Evolutionary conservation across 306 rosid species (phyloP).

Genomic region (Potentilla sterilis): DNA sequence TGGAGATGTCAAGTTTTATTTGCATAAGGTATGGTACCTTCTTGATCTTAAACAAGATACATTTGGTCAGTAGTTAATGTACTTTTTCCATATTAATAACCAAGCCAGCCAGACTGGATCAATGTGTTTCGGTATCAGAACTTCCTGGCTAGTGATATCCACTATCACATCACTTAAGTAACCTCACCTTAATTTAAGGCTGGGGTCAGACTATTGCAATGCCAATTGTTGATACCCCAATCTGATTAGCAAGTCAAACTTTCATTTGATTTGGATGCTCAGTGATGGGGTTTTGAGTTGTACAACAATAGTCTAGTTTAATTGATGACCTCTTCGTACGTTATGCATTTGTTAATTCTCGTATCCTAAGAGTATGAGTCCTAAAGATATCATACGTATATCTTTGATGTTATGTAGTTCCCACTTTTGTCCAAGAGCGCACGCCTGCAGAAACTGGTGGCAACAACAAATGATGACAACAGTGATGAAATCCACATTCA

Average conservation of each 20-base stretch:
- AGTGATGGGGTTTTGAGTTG: neutral
- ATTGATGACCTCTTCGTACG: neutral
- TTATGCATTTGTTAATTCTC: neutral
- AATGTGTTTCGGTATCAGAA: neutral
- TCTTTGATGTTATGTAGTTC: slow-evolving; percentile 51
- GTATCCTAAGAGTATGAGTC: neutral
- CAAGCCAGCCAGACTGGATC: neutral
- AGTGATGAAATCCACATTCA: slow-evolving; percentile 60
- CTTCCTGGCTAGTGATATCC: neutral
- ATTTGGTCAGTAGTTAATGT: slow-evolving; percentile 1
- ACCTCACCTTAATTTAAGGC: neutral
- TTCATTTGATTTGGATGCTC: neutral
- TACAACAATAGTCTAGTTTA: neutral
- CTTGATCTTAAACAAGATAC: slow-evolving; percentile 21
- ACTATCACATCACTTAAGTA: slow-evolving; percentile 1
- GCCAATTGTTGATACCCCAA: neutral
- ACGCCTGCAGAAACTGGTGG: slow-evolving; percentile 67
- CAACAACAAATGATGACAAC: slow-evolving; percentile 51
- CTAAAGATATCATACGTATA: neutral
- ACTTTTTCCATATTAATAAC: neutral
- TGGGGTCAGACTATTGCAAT: neutral
- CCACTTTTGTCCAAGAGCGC: slow-evolving; percentile 91
- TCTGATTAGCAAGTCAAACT: slow-evolving; percentile 1
- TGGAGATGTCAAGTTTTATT: slow-evolving; percentile 71
- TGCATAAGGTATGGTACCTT: slow-evolving; percentile 76